These are phyloP conservation scores for Globisporangium spiculum DNA, from an alignment of 352 stramenopile species.

Conservation along the genomic window DNA sequence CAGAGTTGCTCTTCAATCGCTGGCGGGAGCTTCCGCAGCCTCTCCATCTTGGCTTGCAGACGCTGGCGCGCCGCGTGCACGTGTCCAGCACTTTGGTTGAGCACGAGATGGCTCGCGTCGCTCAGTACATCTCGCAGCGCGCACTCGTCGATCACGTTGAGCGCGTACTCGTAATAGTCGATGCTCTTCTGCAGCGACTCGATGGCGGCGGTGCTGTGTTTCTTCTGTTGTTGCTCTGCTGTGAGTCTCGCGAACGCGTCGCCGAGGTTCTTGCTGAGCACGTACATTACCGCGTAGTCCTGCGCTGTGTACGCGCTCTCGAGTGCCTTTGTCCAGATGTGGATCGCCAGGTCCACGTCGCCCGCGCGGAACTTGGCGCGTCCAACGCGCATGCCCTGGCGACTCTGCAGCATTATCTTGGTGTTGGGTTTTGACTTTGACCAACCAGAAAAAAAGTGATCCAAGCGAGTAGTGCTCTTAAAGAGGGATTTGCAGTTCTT, in stretches of 20 bases:
- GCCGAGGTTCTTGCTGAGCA: constrained; percentile 66
- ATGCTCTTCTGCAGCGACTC: constrained; percentile 27
- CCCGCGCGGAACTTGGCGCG: constrained; percentile 34
- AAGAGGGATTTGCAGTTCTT: neutral
- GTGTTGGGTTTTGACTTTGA: neutral
- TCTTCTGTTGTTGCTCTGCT: constrained; percentile 7
- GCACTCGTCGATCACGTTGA: constrained; percentile 44
- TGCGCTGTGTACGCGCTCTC: constrained; percentile 40
- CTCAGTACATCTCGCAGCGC: constrained; percentile 23
- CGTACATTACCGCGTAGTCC: constrained; percentile 59
- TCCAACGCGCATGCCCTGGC: constrained; percentile 31
- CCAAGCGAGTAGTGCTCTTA: neutral
- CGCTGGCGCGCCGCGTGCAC: constrained; percentile 20
- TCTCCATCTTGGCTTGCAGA: constrained; percentile 18
- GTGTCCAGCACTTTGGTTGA: constrained; percentile 28
- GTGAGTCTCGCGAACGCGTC: constrained; percentile 30
- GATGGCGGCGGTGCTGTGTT: neutral
- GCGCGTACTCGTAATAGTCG: constrained; percentile 47
- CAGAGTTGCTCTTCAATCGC: constrained; percentile 22
- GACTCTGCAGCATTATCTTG: neutral
- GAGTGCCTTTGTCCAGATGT: constrained; percentile 52
- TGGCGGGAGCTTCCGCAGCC: constrained; percentile 5
- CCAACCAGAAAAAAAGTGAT: neutral
- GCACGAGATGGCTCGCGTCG: constrained; percentile 17
- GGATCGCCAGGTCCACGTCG: constrained; percentile 30